These are phyloP conservation scores for Neurospora tetrasperma DNA, from an alignment of 495 filamentous ascomycete species.

Conservation along the genomic window DNA sequence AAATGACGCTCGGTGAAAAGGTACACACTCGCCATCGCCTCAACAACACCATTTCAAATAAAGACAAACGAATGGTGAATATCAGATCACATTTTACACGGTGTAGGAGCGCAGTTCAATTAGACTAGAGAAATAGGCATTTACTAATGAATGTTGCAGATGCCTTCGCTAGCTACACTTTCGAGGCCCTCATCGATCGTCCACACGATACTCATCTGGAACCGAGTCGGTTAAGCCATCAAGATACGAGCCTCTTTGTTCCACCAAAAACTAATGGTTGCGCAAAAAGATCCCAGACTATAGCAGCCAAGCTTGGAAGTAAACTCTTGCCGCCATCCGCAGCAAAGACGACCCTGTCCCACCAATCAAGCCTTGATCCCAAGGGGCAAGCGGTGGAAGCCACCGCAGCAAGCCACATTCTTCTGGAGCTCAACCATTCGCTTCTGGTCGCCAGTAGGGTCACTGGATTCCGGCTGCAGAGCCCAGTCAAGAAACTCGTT, in stretches of 20 bases:
- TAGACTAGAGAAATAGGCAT: too few species aligned
- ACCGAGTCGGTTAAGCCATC: not conserved
- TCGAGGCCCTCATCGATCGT: not conserved
- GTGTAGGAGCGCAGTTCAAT: too few species aligned
- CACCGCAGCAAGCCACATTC: slow-evolving; percentile 42
- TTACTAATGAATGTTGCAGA: not conserved
- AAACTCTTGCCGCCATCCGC: not conserved
- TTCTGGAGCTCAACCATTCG: slow-evolving; percentile 51
- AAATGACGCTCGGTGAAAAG: too few species aligned
- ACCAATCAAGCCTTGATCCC: not conserved
- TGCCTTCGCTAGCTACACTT: not conserved
- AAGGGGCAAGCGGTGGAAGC: slow-evolving; percentile 29
- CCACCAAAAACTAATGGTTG: not conserved
- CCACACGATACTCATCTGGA: not conserved
- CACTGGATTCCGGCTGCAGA: slow-evolving; percentile 47
- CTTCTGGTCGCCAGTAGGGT: slow-evolving; percentile 58
- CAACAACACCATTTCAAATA: too few species aligned
- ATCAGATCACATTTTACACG: too few species aligned
- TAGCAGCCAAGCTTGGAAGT: not conserved
- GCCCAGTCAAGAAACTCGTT: slow-evolving; percentile 52
- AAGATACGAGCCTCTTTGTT: not conserved
- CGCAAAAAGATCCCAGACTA: not conserved
- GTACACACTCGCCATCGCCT: too few species aligned
- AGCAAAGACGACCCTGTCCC: not conserved
- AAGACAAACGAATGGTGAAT: too few species aligned